Evolutionary conservation across 2,329 filamentous ascomycete species (phyloP), one percentile per base, ranked within the genome.

Genomic region (Zymoseptoria brevis): DNA sequence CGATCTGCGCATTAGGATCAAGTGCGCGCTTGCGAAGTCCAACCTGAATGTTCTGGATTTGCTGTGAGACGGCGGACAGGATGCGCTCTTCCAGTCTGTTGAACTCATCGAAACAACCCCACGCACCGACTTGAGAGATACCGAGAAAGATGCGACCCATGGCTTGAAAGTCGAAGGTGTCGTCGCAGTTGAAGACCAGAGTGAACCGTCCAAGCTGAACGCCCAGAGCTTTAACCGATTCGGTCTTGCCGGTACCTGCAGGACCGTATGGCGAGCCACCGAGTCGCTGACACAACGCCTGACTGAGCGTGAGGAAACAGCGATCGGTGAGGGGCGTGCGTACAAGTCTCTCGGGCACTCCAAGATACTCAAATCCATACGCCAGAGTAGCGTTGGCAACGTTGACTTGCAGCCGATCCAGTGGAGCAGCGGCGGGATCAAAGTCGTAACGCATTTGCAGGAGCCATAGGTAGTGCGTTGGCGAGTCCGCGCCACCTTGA

Each of bases 101-200:
- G 81, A 99, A 99, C 79, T 99, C 94, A 71, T 99, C 94, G 75
- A 99, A 99, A 79, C 94, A 99, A 69, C 95, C 95, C 94, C 94
- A 99, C 4, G 94, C 94, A 73, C 94, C 94, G 53, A 99, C 94
- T 74, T 99, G 94, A 74, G 95, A 99, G 63, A 99, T 96, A 82
- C 94, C 94, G 41, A 99, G 82, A 83, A 99, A 99, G 68, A 99
- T 99, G 67, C 94, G 90, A 13, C 95, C 95, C 94, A 99, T 99
- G 55, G 94, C 94, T 72, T 99, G 94, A 81, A 97, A 99, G 75
- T 99, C 94, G 70, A 99, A 99, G 0, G 94, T 99, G 75, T 99
- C 94, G 72, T 99, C 94, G 78, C 94, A 99, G 75, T 95, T 99
- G 79, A 99, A 99, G 26, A 99, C 95, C 24, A 99, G 84, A 1